These are phyloP conservation scores for Lepidium africanum DNA, from an alignment of 345 rosid genomes.

Conservation along the genomic window DNA sequence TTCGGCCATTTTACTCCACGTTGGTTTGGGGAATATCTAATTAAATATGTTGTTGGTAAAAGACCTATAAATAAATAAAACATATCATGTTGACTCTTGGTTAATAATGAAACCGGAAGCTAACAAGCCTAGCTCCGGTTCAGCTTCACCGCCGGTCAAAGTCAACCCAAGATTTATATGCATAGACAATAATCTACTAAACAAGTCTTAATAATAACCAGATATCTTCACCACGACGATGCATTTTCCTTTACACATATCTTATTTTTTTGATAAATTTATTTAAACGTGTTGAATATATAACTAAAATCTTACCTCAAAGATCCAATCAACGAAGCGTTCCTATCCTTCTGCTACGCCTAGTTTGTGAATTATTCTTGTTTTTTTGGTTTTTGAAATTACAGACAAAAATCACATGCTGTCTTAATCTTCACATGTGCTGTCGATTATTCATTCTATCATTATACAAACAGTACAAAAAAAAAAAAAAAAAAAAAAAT, in stretches of 20 bases:
- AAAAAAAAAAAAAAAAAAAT: background rate
- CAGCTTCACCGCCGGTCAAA: no score
- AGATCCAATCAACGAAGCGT: slow-evolving; percentile 12
- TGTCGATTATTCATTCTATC: slow-evolving; percentile 25
- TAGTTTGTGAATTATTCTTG: slow-evolving; percentile 16
- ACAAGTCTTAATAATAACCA: no score
- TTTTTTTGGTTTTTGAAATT: slow-evolving; percentile 20
- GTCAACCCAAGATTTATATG: no score
- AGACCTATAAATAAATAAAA: no score
- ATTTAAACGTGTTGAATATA: background rate
- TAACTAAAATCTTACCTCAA: background rate
- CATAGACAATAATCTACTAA: no score
- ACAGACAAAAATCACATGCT: slow-evolving; percentile 42
- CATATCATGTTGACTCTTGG: no score
- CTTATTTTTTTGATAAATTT: background rate
- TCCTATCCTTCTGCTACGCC: background rate
- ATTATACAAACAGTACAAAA: slow-evolving; percentile 7
- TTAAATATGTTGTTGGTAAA: no score
- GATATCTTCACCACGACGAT: background rate
- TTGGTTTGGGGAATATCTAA: no score
- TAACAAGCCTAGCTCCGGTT: no score
- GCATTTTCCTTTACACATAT: background rate
- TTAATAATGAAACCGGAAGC: no score
- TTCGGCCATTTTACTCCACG: no score
- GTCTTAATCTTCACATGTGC: slow-evolving; percentile 40